These are phyloP conservation scores for Aspergillus fischeri DNA, from an alignment of 2,329 filamentous ascomycete genomes.

Conservation along the genomic window DNA sequence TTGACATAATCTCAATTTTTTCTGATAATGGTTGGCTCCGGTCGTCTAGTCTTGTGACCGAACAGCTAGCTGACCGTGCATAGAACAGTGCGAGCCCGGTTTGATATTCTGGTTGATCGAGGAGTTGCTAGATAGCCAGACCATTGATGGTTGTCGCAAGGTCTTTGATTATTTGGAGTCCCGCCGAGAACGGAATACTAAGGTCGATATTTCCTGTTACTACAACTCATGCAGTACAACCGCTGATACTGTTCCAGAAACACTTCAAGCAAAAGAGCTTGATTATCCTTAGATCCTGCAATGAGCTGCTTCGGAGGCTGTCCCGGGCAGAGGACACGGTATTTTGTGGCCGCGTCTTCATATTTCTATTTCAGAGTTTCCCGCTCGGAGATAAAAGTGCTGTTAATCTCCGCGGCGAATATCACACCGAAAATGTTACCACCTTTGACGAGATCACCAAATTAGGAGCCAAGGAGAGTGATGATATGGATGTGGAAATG, in stretches of 20 bases:
- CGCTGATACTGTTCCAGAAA: constrained; percentile 39
- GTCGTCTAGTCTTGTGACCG: neutral
- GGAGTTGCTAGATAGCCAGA: constrained; percentile 92
- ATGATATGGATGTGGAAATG: constrained; percentile 65
- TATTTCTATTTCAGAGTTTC: constrained; percentile 98
- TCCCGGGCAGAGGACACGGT: constrained; percentile 96
- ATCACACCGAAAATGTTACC: constrained; percentile 91
- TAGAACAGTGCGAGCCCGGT: constrained; percentile 65
- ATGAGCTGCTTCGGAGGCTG: constrained; percentile 85
- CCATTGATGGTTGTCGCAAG: constrained; percentile 81
- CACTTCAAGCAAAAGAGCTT: constrained; percentile 80
- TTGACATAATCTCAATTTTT: constrained; percentile 85
- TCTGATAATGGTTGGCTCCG: constrained; percentile 69
- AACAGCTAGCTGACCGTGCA: constrained; percentile 17
- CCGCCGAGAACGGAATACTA: constrained; percentile 79
- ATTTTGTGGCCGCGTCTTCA: constrained; percentile 95
- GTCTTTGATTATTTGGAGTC: constrained; percentile 97
- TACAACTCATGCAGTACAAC: neutral
- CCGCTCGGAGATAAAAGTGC: constrained; percentile 95
- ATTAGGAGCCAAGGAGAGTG: constrained; percentile 33
- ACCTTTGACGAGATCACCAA: constrained; percentile 63
- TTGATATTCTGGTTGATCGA: constrained; percentile 88
- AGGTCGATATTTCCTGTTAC: constrained; percentile 32
- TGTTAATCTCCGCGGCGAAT: constrained; percentile 93
- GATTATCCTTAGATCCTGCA: constrained; percentile 88